Conservation (phyloP, 2,329 filamentous ascomycete species). For the Trichoderma sp. region DNA sequence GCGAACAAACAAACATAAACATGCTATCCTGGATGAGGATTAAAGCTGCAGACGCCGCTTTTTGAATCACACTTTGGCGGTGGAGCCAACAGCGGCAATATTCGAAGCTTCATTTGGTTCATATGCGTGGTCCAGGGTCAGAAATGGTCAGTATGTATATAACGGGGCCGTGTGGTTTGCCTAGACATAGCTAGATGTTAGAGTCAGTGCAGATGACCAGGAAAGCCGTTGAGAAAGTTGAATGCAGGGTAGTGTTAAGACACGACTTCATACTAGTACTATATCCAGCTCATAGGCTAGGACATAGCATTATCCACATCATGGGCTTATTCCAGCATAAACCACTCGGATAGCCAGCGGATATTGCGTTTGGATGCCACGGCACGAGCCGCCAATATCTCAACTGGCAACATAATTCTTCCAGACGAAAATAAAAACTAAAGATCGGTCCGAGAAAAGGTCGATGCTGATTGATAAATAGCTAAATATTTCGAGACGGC, state of each 20-base stretch:
- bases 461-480: constrained; percentile 9
- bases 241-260: background rate
- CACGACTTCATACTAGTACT: background rate
- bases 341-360: background rate
- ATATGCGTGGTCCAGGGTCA: background rate
- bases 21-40: constrained; percentile 3
- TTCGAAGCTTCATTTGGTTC: constrained; percentile 6
- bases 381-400: background rate
- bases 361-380: background rate
- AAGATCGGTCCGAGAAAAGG: background rate
- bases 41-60: constrained; percentile 15
- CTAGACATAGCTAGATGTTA: background rate
- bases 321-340: background rate
- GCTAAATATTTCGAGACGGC: constrained; percentile 10
- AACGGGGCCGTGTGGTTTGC: background rate
- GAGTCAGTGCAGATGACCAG: background rate
- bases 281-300: background rate
- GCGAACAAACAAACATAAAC: constrained; percentile 23
- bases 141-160: background rate
- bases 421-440: background rate
- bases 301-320: background rate
- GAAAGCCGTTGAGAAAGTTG: background rate
- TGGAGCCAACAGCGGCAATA: constrained; percentile 3
- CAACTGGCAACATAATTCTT: background rate
- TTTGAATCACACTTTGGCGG: constrained; percentile 14